Evolutionary conservation across 768 basidiomycete species (phyloP), one percentile per base, ranked within the genome.

Genomic region (Podaxis sp.): DNA sequence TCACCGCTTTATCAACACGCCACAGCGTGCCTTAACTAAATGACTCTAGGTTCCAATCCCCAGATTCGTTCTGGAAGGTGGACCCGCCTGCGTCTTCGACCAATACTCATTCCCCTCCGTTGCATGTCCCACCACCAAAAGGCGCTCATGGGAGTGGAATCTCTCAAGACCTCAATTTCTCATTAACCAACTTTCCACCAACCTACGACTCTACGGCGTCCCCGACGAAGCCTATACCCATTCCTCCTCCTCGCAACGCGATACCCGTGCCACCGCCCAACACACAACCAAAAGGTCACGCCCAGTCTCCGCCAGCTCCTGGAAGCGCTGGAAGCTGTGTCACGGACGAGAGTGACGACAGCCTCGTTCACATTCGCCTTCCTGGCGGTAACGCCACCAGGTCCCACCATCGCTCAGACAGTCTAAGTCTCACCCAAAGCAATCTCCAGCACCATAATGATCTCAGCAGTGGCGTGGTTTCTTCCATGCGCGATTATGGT

Each of bases 271-370:
- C 57, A 35, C 57, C 57, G 21, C 57, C 57, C n/a, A 37, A 37
- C n/a, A 14, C 16, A 1, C 14, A 25, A 5, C 23, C 11, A 23
- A 40, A 14, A 40, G 38, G 10, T 10, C 14, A 27, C n/a, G 4
- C n/a, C 13, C 50, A 51, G 6, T 59, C 57, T n/a, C 57, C 57
- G 21, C 50, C 57, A 9, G 55, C 28, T 13, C 54, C 54, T 35
- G 16, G 35, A 14, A 46, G 44, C 14, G 50, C 50, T 7, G 50
- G 7, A 4, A 59, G 50, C 40, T 27, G 23, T 4, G 50, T 51
- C 23, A 59, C 57, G 25, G 57, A 59, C 9, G 50, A 51, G 23
- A 59, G 57, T 44, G 57, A 59, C 25, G 50, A 40, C 16, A 59
- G 57, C 25, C 37, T 59, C 25, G 50, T 51, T 51, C 50, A 51